Base-by-base conservation (phyloP, 2,329 filamentous ascomycete genomes). In the Talaromyces albobiverticillius region DNA sequence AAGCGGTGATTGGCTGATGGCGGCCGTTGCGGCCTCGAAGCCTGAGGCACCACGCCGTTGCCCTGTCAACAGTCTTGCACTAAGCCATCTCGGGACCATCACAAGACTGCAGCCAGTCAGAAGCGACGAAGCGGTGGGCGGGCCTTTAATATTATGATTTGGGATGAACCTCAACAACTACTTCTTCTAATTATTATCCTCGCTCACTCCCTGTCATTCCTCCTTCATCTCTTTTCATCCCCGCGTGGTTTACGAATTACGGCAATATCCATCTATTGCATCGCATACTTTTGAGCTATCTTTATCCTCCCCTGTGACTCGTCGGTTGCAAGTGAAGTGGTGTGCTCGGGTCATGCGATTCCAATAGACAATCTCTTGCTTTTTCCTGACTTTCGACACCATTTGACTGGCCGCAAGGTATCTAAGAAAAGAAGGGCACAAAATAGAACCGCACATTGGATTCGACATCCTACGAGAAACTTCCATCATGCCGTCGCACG, bases 401-500 rank as follows among this genome's bases (percentile, higher is more conserved):
- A 31, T n/a, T 11, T 42, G 13, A 8, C 36, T 20, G 16, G 29
- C 14, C 38, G 38, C 31, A 25, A 51, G 32, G 38, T 43, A 29
- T 23, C 13, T 5, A 11, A 20, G 23, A 14, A 26, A 45, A 10
- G 32, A 41, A 14, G 36, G 34, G 45, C 16, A 14, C 34, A 25
- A 22, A 16, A 40, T 20, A 10, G 3, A 40, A 16, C 3, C 7
- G 36, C 16, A 9, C 18, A 11, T 40, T 9, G 11, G 9, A 40
- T 22, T 22, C 13, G 26, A 25, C 11, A 9, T 40, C 10, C 16
- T 11, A 29, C 26, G 18, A 40, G 18, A 20, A 11, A 9, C 36
- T 52, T 55, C 62, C 67, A 83, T 72, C 62, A 75, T 74, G 70
- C 73, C 71, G 64, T 72, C 69, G 63, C 54, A 52, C 42, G 74